These are phyloP conservation scores for Camellia lanceoleosa DNA, from an alignment of 148 eudicot genomes.

Conservation along the genomic window DNA sequence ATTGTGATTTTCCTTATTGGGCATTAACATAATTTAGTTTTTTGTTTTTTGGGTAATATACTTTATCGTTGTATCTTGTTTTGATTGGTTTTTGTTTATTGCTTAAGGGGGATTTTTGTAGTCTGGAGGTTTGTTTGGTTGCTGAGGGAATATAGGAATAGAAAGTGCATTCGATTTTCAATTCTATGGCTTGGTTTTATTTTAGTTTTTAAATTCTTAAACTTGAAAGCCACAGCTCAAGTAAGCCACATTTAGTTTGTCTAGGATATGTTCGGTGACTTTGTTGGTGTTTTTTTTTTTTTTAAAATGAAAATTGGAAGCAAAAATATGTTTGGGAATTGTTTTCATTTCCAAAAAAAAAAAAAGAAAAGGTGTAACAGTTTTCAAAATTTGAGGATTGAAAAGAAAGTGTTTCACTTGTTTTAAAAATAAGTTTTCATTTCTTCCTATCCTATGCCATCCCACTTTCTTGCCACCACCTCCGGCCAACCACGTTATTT, in stretches of 20 bases:
- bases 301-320: not conserved
- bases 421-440: no score
- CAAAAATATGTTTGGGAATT: not conserved
- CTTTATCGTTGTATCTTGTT: not conserved
- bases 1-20: not conserved
- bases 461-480: no score
- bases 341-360: no score
- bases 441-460: no score
- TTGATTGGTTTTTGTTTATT: not conserved
- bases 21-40: not conserved
- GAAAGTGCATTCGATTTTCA: not conserved
- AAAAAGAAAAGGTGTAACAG: no score
- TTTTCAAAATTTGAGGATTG: no score
- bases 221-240: not conserved
- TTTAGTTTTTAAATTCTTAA: not conserved
- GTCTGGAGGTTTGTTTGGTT: not conserved
- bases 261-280: not conserved
- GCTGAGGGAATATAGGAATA: not conserved
- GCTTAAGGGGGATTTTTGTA: not conserved
- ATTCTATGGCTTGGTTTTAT: not conserved
- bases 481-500: no score
- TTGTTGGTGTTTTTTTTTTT: not conserved
- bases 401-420: no score
- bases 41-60: not conserved
- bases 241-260: not conserved